Base-by-base conservation (phyloP, 306 rosid species). In the Calophaca sinica region DNA sequence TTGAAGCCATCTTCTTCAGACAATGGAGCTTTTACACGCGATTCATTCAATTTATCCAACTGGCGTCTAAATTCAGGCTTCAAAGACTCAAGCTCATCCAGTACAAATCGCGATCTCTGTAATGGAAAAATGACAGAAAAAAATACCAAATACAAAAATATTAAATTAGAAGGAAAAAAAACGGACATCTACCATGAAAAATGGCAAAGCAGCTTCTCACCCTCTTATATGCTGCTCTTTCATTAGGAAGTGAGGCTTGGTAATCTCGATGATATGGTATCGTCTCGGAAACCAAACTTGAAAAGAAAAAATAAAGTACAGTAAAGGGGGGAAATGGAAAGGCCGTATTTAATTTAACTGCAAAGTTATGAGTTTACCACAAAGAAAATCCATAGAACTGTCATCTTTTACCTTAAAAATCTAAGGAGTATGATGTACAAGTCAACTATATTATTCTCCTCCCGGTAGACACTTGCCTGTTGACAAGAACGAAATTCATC, bases 211-310 rank as follows among this genome's bases (percentile, higher is more conserved):
- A 80, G 14, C 64, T 31, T 63, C 76, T 77, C 73, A 89, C 98
- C 93, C 89, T 88, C 85, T 77, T 94, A 74, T 83, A 79, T 6
- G 75, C 14, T 58, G 69, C 68, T 75, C 83, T 89, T 79, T 89
- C 96, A 38, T 77, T 89, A 29, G 80, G 84, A 77, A 77, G 90
- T 68, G 81, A 75, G 9, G 68, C 63, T 80, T 71, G 90, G 78
- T 94, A 88, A 80, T 94, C 98, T 52, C 87, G 96, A 85, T 94
- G 98, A 80, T 64, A 83, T 0, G 98, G 97, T 80, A 94, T 91
- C 36, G 98, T 94, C 75, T 94, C 97, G n/a, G 97, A 86, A 81
- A 94, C 84, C 96, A 94, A 89, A 90, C 98, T 94, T 29, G 3
- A 84, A 76, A 69, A 12, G 7, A 49, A 6, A 33, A 74, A 59